These are phyloP conservation scores for Amphirosellinia nigrospora DNA, from an alignment of 495 filamentous ascomycete genomes.

Conservation along the genomic window DNA sequence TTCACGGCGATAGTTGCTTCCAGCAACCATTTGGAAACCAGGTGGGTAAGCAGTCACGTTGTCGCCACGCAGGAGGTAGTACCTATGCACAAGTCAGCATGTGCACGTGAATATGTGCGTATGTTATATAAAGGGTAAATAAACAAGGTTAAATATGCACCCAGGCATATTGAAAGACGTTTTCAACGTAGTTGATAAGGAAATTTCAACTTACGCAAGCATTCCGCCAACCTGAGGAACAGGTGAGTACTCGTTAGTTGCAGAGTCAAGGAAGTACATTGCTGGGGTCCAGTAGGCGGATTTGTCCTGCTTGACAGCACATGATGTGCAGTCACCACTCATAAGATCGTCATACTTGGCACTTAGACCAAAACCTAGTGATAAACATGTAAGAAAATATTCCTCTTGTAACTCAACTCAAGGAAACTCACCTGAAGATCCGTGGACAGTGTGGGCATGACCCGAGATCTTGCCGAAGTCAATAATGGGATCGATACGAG, in stretches of 20 bases:
- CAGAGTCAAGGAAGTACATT: slow-evolving; percentile 65
- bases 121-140: neutral
- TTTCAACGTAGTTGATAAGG: neutral
- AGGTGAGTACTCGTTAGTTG: slow-evolving; percentile 47
- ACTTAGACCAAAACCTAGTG: slow-evolving; percentile 54
- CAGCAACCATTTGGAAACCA: slow-evolving; percentile 86
- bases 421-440: slow-evolving; percentile 60
- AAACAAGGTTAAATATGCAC: neutral
- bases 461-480: slow-evolving; percentile 59
- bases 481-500: slow-evolving; percentile 75
- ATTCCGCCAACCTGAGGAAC: slow-evolving; percentile 65
- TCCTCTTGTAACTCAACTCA: neutral
- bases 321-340: slow-evolving; percentile 66
- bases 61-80: slow-evolving; percentile 71
- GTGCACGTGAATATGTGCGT: neutral
- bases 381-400: slow-evolving; percentile 11
- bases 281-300: slow-evolving; percentile 74
- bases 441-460: slow-evolving; percentile 78
- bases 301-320: slow-evolving; percentile 66
- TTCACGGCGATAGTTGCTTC: slow-evolving; percentile 69
- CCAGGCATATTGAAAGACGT: neutral
- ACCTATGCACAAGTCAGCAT: slow-evolving; percentile 53
- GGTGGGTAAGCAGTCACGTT: slow-evolving; percentile 77
- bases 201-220: slow-evolving; percentile 58
- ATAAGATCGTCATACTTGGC: slow-evolving; percentile 57